These are phyloP conservation scores for Phanerochaete sordida DNA, from an alignment of 768 basidiomycete species.

Conservation along the genomic window DNA sequence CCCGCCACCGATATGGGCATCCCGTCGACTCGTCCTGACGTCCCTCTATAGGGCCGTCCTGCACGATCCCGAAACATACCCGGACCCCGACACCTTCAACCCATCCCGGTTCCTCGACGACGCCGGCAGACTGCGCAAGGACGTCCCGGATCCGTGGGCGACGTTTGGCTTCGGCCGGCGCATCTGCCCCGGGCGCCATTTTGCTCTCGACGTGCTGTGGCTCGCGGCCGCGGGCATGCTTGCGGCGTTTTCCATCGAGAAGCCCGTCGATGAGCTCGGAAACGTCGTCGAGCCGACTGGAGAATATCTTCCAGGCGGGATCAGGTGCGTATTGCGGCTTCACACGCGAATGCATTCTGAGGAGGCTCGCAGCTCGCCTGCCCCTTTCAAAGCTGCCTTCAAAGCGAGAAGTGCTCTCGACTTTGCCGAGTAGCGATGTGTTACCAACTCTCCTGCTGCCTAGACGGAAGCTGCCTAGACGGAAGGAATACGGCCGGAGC, in stretches of 20 bases:
- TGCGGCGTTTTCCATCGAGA: constrained; percentile 18
- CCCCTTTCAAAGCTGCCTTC: background rate
- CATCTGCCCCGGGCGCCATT: constrained; percentile 17
- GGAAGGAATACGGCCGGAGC: too few species aligned
- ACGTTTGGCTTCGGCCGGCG: constrained; percentile 6
- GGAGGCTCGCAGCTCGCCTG: background rate
- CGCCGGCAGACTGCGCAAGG: background rate
- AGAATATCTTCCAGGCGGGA: background rate
- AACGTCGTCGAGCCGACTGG: constrained; percentile 1
- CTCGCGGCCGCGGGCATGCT: constrained; percentile 18
- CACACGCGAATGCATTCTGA: background rate
- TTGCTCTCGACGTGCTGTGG: constrained; percentile 18
- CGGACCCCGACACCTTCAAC: background rate
- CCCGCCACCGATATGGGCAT: background rate
- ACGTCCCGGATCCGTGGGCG: background rate
- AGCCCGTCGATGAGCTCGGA: constrained; percentile 17
- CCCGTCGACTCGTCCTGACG: background rate
- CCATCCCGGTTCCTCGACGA: background rate
- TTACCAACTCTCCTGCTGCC: too few species aligned
- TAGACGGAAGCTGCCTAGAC: too few species aligned
- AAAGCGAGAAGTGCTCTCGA: too few species aligned
- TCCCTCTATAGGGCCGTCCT: background rate
- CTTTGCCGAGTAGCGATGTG: too few species aligned
- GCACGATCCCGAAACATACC: background rate
- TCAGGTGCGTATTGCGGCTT: background rate